Base-by-base conservation (phyloP, 2,329 filamentous ascomycete species). In the Sporothrix humicola region DNA sequence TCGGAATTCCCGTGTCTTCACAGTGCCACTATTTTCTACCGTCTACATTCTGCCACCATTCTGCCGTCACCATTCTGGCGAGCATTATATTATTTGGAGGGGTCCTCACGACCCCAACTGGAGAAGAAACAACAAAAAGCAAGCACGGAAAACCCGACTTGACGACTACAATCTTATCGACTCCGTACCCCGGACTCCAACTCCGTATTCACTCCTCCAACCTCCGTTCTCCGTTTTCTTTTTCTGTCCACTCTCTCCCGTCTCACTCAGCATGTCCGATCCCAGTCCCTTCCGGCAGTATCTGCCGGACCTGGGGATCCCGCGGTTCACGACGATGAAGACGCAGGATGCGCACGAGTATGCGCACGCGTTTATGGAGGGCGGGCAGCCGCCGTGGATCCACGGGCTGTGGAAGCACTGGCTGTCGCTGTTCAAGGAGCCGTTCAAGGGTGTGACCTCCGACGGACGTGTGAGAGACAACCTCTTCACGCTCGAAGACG, bases 401-500 rank as follows among this genome's bases (percentile, higher is more conserved):
- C 86, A 91, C 77, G 87, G 83, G 0, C 80, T 92, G 26, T 90
- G 88, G 73, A 79, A 84, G 75, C 87, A 90, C 78, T 91, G 89
- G 89, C 79, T 83, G 68, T 82, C 86, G 48, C 79, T 91, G 9
- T 82, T 90, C 37, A 82, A 88, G 72, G 91, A 93, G 81, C 91
- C 92, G 0, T 94, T 89, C 79, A 89, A 87, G 78, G 92, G 92
- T 31, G 84, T 94, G 23, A 93, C 92, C 0, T 89, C 81, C 12
- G 90, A 94, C 76, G 92, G 73, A 44, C 15, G 13, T 15, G 58
- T 73, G 6, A 66, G 72, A 3, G 12, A 20, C 23, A 50, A 20
- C 15, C 59, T 73, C 10, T 74, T 73, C 23, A 2, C 13, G 48
- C 78, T 90, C 3, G 86, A 89, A 76, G 90, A 93, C 77, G 90